Conservation (phyloP, 345 rosid species). For the Camelina hispida region DNA sequence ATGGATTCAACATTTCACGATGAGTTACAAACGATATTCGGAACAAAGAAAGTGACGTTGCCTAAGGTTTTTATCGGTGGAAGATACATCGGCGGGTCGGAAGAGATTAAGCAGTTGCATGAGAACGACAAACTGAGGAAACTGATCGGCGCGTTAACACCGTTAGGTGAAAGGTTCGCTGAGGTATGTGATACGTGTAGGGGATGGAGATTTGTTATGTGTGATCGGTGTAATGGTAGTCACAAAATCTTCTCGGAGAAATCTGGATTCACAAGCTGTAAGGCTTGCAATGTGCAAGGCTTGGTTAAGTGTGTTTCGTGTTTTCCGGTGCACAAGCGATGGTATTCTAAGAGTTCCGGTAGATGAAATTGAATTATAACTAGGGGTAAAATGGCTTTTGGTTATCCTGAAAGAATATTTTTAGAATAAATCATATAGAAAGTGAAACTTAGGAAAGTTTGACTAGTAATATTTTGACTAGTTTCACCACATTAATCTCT, state of each 20-base stretch:
- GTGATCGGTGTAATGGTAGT: conserved; percentile 62
- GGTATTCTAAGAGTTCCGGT: conserved; percentile 21
- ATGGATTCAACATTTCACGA: conserved; percentile 62
- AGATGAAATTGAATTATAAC: background rate
- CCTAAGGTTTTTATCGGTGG: conserved; percentile 64
- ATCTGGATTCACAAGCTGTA: conserved; percentile 53
- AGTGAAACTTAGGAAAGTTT: background rate
- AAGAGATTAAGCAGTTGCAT: conserved; percentile 49
- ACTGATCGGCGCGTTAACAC: conserved; percentile 43
- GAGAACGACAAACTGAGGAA: conserved; percentile 59
- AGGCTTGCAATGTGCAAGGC: conserved; percentile 55
- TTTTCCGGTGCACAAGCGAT: conserved; percentile 33
- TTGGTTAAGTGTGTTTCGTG: conserved; percentile 53
- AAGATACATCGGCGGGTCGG: conserved; percentile 54
- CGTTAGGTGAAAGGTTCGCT: conserved; percentile 14
- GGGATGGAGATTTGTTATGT: conserved; percentile 60
- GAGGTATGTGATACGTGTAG: conserved; percentile 51
- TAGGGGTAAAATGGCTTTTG: background rate
- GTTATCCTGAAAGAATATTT: background rate
- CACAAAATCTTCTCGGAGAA: conserved; percentile 59
- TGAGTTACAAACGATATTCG: conserved; percentile 59
- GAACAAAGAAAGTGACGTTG: conserved; percentile 33
- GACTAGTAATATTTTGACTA: background rate
- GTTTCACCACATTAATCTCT: background rate
- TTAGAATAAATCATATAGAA: background rate